A percentile compares a stretch with the other conserved stretches of the same genome.
Evolutionary conservation across 768 basidiomycete species (phyloP).

Genomic region (Tephrocybe sp.): DNA sequence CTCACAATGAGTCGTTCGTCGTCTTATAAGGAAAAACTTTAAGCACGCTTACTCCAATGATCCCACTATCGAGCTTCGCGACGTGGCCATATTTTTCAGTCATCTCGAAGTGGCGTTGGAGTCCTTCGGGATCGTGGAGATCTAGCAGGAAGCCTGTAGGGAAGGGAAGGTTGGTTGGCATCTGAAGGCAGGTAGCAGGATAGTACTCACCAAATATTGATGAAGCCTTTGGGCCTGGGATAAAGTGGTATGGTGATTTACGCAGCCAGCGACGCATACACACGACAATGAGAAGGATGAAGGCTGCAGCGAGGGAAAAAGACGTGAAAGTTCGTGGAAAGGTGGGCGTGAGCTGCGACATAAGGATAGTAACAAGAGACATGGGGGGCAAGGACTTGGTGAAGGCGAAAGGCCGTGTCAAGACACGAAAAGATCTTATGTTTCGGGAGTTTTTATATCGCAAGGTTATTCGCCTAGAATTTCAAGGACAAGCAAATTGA

Average conservation of each 20-base stretch:
- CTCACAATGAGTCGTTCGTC: slow-evolving; percentile 23
- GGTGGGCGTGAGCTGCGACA: background rate
- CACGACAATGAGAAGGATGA: background rate
- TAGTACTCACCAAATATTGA: slow-evolving; percentile 10
- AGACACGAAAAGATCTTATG: too few relatives aligned
- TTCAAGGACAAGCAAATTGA: too few relatives aligned
- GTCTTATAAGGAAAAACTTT: slow-evolving; percentile 22
- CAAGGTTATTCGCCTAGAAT: too few relatives aligned
- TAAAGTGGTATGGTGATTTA: slow-evolving; percentile 11
- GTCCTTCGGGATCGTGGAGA: slow-evolving; percentile 20
- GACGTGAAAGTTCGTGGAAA: background rate
- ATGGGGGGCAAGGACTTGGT: too few relatives aligned
- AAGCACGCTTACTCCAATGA: slow-evolving; percentile 15
- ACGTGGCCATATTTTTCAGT: slow-evolving; percentile 22
- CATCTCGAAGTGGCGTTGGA: slow-evolving; percentile 23
- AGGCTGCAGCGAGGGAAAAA: background rate
- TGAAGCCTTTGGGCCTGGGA: slow-evolving; percentile 17
- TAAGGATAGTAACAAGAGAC: background rate
- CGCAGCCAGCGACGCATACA: background rate
- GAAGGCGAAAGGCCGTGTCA: too few relatives aligned
- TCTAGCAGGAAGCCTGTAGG: slow-evolving; percentile 23
- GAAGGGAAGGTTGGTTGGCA: background rate
- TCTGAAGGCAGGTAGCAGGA: background rate
- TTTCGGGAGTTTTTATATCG: too few relatives aligned
- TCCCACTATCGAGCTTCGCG: slow-evolving; percentile 20